A percentile compares a stretch with the other conserved stretches of the same genome.
Evolutionary conservation across 1,284 basidiomycete genomes (phyloP).

Genomic region (Inonotus hispidus): DNA sequence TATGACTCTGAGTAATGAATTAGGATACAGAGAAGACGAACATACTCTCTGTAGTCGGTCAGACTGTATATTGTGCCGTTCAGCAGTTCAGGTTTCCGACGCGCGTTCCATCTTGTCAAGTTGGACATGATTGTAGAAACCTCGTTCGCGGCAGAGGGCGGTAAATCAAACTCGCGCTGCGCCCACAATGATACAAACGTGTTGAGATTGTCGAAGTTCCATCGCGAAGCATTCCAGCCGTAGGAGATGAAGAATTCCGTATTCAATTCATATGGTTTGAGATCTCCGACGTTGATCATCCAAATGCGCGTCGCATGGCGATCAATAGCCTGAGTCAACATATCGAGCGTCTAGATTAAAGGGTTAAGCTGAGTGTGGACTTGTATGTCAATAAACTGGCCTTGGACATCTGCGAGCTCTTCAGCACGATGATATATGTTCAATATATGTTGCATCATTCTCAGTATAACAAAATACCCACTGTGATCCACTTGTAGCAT

Average conservation of each 20-base stretch:
- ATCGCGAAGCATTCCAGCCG: constrained; percentile 53
- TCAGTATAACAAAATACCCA: constrained; percentile 26
- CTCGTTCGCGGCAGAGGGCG: constrained; percentile 32
- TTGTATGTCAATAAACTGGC: constrained; percentile 20
- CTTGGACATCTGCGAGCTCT: constrained; percentile 45
- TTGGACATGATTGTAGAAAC: constrained; percentile 52
- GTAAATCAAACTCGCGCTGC: constrained; percentile 56
- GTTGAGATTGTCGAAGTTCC: constrained; percentile 47
- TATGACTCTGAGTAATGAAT: constrained; percentile 22
- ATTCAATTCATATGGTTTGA: constrained; percentile 69
- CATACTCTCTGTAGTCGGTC: constrained; percentile 63
- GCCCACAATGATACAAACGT: constrained; percentile 56
- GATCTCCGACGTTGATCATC: constrained; percentile 63
- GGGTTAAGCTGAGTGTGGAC: not conserved
- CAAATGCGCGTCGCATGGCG: constrained; percentile 52
- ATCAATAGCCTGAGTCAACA: constrained; percentile 55
- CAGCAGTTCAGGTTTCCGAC: constrained; percentile 64
- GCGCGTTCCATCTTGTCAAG: constrained; percentile 54
- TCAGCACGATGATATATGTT: not conserved
- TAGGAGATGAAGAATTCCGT: constrained; percentile 66
- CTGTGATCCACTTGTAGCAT: constrained; percentile 59
- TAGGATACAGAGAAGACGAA: not conserved
- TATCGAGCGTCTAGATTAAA: constrained; percentile 44
- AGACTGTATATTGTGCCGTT: constrained; percentile 59
- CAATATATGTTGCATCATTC: not conserved